phyloP scores from a whole-genome alignment of 345 rosid genomes.

The Boechera stricta region DNA sequence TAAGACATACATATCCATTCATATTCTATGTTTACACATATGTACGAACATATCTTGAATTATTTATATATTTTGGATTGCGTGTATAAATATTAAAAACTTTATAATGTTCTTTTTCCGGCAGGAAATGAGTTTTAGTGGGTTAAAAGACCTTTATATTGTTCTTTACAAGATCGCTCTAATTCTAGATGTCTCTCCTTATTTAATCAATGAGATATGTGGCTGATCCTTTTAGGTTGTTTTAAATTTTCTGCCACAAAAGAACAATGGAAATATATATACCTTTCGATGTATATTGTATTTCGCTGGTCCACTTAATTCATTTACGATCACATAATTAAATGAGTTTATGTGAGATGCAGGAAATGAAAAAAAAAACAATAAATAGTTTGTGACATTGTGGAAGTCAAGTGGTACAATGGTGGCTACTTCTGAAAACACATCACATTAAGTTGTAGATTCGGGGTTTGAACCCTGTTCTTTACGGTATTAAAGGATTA shows the following conservation, averaged over 20 bases:
- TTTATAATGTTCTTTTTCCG: slow-evolving; percentile 23
- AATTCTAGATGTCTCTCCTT: slow-evolving; percentile 23
- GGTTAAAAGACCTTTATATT: slow-evolving; percentile 16
- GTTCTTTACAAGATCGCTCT: slow-evolving; percentile 32
- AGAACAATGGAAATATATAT: slow-evolving; percentile 7
- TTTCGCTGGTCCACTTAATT: slow-evolving; percentile 11
- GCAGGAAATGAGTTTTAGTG: slow-evolving; percentile 3
- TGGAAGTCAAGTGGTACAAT: too few relatives aligned
- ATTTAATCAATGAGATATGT: slow-evolving; percentile 13
- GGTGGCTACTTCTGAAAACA: too few relatives aligned
- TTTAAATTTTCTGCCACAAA: slow-evolving; percentile 25
- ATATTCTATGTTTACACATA: slow-evolving; percentile 32
- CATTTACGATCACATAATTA: too few relatives aligned
- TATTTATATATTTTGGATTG: slow-evolving; percentile 18
- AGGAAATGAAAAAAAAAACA: too few relatives aligned
- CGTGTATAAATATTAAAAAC: not conserved
- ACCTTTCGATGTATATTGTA: not conserved
- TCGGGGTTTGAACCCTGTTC: too few relatives aligned
- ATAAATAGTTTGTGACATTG: too few relatives aligned
- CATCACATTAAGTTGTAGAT: too few relatives aligned
- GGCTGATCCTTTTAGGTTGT: slow-evolving; percentile 23
- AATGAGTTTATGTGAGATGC: too few relatives aligned
- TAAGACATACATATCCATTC: slow-evolving; percentile 11
- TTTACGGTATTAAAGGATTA: too few relatives aligned
- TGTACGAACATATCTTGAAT: slow-evolving; percentile 21